Evolutionary conservation across 441 rosid genomes (phyloP), one percentile per base, ranked within the genome.

Genomic region (Isatis lusitanica): DNA sequence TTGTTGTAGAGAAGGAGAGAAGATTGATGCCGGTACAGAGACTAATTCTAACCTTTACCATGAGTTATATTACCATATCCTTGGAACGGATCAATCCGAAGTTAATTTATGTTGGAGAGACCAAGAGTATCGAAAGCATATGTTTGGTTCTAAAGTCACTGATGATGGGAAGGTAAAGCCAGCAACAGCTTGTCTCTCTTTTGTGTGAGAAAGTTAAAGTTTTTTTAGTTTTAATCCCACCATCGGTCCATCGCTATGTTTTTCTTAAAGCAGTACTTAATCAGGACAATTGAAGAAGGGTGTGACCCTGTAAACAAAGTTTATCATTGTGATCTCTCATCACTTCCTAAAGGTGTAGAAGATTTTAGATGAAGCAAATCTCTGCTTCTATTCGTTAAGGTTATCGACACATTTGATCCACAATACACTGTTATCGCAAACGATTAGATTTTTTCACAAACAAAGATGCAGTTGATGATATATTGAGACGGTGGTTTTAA

Each of bases 71-170:
- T 92, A 92, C 78, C 98, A 94, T 86, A 78, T 90, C 24, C 50
- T 90, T 28, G 97, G 95, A 44, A 82, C 87, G 0, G 86, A 84
- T 68, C 98, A 94, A 56, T 82, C 89, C 31, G 88, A 92, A 73
- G 98, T 92, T 84, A 79, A 88, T 66, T 72, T 88, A 70, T 94
- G 98, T 80, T 94, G 96, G 93, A 88, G 62, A 81, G 98, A 94
- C 78, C 78, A 77, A 48, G 90, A 83, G 31, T 85, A 93, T 78
- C 97, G 97, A 5, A 87, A 85, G 58, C 79, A 91, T 63, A 47
- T 16, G 69, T 81, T 85, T 77, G 83, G 73, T 15, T 85, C 86
- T 59, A 18, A 62, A 7, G 85, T 94, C 59, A 90, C 90, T 26
- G 85, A 90, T 62, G 98, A 94, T 64, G 96, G 97, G 44, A 85